phyloP scores from a whole-genome alignment of 768 basidiomycete genomes.

The Lactifluus subvellereus region DNA sequence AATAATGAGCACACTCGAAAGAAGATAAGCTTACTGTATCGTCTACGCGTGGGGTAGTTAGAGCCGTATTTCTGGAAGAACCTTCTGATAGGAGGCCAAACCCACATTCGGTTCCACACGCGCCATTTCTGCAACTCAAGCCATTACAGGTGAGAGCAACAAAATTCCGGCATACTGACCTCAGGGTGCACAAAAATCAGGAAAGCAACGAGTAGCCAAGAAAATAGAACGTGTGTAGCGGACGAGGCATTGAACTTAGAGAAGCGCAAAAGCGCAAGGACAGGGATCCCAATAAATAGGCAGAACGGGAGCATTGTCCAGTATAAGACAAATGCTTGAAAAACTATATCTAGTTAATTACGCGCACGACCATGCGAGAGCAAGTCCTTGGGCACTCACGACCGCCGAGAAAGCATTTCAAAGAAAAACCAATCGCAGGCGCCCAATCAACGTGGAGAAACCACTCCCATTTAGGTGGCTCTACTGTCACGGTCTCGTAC shows the following conservation, averaged over 20 bases:
- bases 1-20: neutral
- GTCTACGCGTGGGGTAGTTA: neutral
- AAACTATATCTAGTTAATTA: neutral
- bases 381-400: neutral
- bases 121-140: neutral
- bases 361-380: neutral
- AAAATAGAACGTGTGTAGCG: neutral
- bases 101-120: neutral
- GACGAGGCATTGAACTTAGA: neutral
- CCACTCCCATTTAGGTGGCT: conserved; percentile 5
- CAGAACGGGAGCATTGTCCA: conserved; percentile 7
- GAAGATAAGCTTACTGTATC: conserved; percentile 1
- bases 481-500: neutral
- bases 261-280: neutral
- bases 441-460: conserved; percentile 3
- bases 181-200: neutral
- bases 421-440: neutral
- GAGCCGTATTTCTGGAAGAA: neutral
- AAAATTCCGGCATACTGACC: neutral
- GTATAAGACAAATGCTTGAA: neutral
- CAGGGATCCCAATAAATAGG: neutral
- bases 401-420: neutral
- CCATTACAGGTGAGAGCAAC: neutral
- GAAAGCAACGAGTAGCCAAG: neutral
- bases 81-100: conserved; percentile 1